These are phyloP conservation scores for Rauvolfia tetraphylla DNA, from an alignment of 257 asterid species.

Conservation along the genomic window DNA sequence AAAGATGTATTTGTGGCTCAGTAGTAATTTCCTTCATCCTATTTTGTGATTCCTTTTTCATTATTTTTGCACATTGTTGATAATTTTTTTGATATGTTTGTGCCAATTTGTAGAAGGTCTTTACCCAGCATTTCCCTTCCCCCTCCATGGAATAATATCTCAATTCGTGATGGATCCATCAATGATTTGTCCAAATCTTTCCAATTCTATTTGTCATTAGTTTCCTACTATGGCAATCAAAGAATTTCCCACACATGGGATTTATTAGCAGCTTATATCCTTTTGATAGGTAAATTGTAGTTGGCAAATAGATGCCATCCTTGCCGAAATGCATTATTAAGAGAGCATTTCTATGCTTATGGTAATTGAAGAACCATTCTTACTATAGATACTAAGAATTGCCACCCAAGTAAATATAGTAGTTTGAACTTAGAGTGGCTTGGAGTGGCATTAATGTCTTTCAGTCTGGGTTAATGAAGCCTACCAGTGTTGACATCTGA, in stretches of 20 bases:
- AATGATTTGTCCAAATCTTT: not conserved
- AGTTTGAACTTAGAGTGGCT: not conserved
- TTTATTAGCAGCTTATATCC: not conserved
- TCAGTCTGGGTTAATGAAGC: not conserved
- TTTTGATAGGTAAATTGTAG: not conserved
- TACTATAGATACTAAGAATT: not conserved
- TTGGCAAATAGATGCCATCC: not conserved
- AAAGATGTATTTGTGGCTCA: constrained; percentile 60
- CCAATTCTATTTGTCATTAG: not conserved
- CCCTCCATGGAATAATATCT: not conserved
- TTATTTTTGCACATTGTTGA: not conserved
- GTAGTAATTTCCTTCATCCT: constrained; percentile 61
- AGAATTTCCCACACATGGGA: not conserved
- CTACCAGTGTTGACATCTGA: not conserved
- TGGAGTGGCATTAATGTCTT: not conserved
- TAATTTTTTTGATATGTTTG: not conserved
- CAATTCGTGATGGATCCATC: not conserved
- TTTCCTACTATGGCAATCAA: not conserved
- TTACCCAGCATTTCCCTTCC: not conserved
- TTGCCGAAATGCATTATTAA: not conserved
- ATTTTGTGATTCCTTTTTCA: constrained; percentile 17
- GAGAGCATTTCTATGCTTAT: not conserved
- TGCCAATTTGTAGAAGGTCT: not conserved
- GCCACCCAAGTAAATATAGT: not conserved
- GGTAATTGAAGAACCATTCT: not conserved